Evolutionary conservation across 192 early-diverging fungal species (phyloP).

Genomic region (Backusella psychrophila): DNA sequence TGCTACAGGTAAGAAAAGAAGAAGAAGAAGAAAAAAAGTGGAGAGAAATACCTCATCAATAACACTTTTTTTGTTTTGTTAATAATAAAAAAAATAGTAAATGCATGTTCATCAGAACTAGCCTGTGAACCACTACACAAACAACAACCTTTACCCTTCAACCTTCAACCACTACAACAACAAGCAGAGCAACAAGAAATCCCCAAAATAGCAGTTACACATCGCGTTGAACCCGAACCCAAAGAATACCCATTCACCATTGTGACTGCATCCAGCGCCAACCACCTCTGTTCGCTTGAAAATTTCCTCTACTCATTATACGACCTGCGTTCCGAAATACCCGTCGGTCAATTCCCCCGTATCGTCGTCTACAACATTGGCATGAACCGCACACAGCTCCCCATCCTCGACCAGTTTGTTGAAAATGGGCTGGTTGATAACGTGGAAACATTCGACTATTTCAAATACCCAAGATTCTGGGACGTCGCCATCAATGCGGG

Average conservation of each 20-base stretch:
- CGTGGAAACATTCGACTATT: slow-evolving; percentile 41
- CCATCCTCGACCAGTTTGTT: slow-evolving; percentile 41
- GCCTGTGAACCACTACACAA: neutral
- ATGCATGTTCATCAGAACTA: slow-evolving; percentile 1
- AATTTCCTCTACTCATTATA: slow-evolving; percentile 46
- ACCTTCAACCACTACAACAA: neutral
- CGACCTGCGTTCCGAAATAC: slow-evolving; percentile 26
- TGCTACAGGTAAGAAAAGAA: neutral
- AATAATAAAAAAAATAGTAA: neutral
- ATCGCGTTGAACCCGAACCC: neutral
- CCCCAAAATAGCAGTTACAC: slow-evolving; percentile 2
- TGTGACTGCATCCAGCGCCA: slow-evolving; percentile 51
- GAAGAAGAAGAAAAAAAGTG: too few species aligned
- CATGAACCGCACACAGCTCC: slow-evolving; percentile 41
- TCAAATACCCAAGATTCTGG: slow-evolving; percentile 49
- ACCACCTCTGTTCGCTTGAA: slow-evolving; percentile 55
- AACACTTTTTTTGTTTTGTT: neutral
- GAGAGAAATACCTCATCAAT: too few species aligned
- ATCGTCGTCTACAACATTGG: slow-evolving; percentile 55
- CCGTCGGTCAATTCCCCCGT: slow-evolving; percentile 30
- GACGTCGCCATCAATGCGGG: slow-evolving; percentile 45
- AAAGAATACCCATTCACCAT: slow-evolving; percentile 37
- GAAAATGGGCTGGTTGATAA: slow-evolving; percentile 44
- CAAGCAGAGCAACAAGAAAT: neutral
- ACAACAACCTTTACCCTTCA: neutral